Evolutionary conservation across 2,329 filamentous ascomycete species (phyloP).

Genomic region (Pseudopithomyces maydicus): DNA sequence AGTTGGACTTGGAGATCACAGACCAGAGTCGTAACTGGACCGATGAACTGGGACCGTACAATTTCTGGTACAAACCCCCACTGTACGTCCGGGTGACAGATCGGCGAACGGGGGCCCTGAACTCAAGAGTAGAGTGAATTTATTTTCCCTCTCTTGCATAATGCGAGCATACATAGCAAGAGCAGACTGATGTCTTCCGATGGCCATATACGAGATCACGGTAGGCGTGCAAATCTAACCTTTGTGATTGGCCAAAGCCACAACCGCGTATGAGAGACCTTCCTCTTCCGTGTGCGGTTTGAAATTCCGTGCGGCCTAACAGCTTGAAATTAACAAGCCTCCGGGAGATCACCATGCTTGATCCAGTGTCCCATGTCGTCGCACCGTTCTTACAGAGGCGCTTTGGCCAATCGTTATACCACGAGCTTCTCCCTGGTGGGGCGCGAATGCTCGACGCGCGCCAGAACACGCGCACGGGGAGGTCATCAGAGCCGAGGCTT

Average conservation of each 20-base stretch:
- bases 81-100: neutral
- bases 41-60: neutral
- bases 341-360: conserved; percentile 1
- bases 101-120: neutral
- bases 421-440: neutral
- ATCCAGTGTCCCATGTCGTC: neutral
- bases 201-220: no score
- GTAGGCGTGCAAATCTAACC: no score
- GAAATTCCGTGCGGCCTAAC: neutral
- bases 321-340: neutral
- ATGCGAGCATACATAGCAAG: no score
- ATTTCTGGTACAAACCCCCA: neutral
- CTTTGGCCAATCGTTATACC: neutral
- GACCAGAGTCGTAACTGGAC: neutral
- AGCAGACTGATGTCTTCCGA: no score
- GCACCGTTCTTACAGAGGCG: neutral
- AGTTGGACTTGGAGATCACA: neutral
- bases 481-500: neutral
- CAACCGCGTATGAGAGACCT: neutral
- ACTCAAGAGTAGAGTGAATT: neutral
- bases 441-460: neutral
- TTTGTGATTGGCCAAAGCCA: no score
- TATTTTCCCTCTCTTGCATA: no score
- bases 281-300: neutral
- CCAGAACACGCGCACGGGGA: neutral